Base-by-base conservation (phyloP, 352 stramenopile genomes). In the Globisporangium cederbergense region DNA sequence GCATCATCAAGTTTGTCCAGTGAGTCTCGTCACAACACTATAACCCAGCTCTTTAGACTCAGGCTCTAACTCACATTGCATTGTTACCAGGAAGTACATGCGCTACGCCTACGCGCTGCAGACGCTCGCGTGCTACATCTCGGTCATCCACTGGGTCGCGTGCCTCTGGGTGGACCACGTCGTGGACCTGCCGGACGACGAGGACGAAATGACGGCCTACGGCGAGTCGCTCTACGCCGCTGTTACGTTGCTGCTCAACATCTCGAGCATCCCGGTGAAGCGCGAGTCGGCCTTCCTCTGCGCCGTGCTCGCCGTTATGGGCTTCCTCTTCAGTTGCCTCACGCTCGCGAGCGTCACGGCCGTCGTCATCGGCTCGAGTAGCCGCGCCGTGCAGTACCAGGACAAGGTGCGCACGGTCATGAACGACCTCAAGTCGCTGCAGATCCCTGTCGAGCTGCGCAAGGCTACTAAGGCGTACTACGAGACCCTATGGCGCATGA, bases 1-100 rank as follows among this genome's bases (percentile, higher is more conserved):
- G 79, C 3, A 64, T 88, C 51, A 83, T 88, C 66, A 84, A 85
- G 49, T 88, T 88, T 56, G 79, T 88, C 28, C 76, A 85, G 79
- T 88, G 73, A 51, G 66, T 62, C 11, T 0, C 47, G 10, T 20
- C 18, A 32, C 28, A 47, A 28, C 25, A 28, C 25, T 28, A 28
- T 28, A 28, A 28, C 25, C 25, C 25, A 28, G 25, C 25, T 28
- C 25, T 28, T 28, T 28, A 28, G 25, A 8, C 34, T 40, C 34
- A 40, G 8, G 34, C 34, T 40, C 34, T 40, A 40, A 22, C 20
- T 46, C 20, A 50, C 42, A 28, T 20, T 47, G 9, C 30, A n/a
- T 8, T 70, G 2, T 47, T 34, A 38, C 14, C 45, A 88, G 79
- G 61, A 88, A 86, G 64, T 83, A 88, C 61, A 78, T 88, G 73